Conservation (phyloP, 139 green algal genomes). For the Yamagishiella unicocca region DNA sequence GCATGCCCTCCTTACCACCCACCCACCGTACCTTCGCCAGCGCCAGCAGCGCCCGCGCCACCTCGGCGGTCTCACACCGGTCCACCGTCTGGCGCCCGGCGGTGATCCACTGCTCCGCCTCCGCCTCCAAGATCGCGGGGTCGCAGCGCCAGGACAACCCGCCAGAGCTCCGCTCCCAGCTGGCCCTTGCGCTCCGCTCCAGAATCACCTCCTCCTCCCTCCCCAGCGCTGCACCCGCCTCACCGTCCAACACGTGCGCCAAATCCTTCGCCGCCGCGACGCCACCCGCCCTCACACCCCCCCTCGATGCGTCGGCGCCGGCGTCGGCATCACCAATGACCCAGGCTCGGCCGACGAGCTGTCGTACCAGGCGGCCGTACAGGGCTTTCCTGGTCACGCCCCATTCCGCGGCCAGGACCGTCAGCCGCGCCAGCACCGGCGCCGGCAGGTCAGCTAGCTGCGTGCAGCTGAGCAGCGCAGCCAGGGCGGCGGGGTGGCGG, state of each 20-base stretch:
- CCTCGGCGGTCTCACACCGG: not conserved
- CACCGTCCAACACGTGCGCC: not conserved
- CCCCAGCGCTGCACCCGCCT: not conserved
- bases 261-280: not conserved
- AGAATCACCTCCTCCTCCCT: not conserved
- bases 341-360: constrained; percentile 29
- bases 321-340: not conserved
- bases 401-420: constrained; percentile 3
- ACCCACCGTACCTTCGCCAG: constrained; percentile 7
- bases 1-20: not conserved
- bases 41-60: not conserved
- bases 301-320: not conserved
- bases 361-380: not conserved
- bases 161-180: not conserved
- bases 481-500: not conserved
- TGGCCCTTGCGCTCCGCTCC: not conserved
- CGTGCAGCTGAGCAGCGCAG: not conserved
- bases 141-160: not conserved
- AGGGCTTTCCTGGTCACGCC: not conserved
- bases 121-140: not conserved
- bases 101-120: not conserved
- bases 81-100: not conserved
- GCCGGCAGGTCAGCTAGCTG: constrained; percentile 12
- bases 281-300: not conserved
- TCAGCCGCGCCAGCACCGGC: constrained; percentile 6